Conservation (phyloP, 257 asterid species). For the Paraleonurus japonicus region DNA sequence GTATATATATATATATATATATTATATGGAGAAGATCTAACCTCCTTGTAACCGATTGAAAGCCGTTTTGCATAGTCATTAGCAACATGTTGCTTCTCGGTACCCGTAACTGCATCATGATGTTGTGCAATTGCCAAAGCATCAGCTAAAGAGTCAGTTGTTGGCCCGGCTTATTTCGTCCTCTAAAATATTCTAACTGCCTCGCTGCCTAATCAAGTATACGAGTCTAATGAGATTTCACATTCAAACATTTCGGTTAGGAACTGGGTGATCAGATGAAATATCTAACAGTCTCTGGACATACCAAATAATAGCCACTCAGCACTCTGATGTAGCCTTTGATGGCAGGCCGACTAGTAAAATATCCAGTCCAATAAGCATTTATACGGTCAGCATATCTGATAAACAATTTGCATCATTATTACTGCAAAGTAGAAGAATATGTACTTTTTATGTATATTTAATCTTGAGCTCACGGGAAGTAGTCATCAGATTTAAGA, state of each 20-base stretch:
- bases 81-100: conserved; percentile 93
- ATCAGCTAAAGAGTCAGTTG: conserved; percentile 72
- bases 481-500: conserved; percentile 81
- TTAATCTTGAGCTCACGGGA: conserved; percentile 75
- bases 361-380: conserved; percentile 98
- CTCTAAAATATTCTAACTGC: conserved; percentile 74
- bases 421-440: conserved; percentile 6
- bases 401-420: conserved; percentile 28
- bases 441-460: not conserved
- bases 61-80: conserved; percentile 93
- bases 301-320: conserved; percentile 92
- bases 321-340: conserved; percentile 81
- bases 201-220: conserved; percentile 79
- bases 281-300: conserved; percentile 22
- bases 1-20: not conserved
- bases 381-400: conserved; percentile 91
- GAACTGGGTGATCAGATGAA: conserved; percentile 12
- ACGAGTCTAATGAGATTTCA: conserved; percentile 23
- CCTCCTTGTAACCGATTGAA: conserved; percentile 89
- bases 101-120: conserved; percentile 94
- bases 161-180: conserved; percentile 69
- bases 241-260: conserved; percentile 15
- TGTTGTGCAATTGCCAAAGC: conserved; percentile 92
- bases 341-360: conserved; percentile 85
- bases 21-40: conserved; percentile 24